Evolutionary conservation across 2,329 filamentous ascomycete genomes (phyloP), one percentile per base, ranked within the genome.

Genomic region (Microsporum audouinii): DNA sequence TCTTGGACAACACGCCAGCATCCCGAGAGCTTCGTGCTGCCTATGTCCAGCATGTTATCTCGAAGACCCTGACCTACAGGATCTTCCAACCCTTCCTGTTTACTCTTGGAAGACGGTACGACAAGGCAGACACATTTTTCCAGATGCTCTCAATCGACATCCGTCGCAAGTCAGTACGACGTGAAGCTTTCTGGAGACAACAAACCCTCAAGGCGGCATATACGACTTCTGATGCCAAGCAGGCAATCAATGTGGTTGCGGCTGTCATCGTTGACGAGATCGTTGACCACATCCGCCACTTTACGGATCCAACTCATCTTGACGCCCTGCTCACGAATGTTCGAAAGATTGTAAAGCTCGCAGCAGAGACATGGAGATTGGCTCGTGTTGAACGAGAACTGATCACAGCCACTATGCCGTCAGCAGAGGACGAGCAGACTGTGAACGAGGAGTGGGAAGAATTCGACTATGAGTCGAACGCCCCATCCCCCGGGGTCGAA

Each of bases 61-160:
- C 80, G 12, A 80, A 78, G 61, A 77, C 80, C n/a, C 71, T 84
- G 58, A 82, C 78, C 5, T 79, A 78, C 66, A 76, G 80, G 41
- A 79, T 83, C 39, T 83, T 83, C 71, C 78, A 80, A 31, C 81
- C 81, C 1, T 84, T 83, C 72, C 66, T 84, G 29, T 84, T 84
- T 71, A 81, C 79, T 31, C 71, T 82, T 2, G 79, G 79, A 38
- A 76, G 77, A 53, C 72, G 79, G 38, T 80, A 80, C 66, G 80
- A 82, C 67, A 81, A 81, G 65, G 78, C 79, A n/a, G 80, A 83
- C 63, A 78, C 76, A 2, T 75, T 81, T 63, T 80, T 84, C 69
- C 73, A 78, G 61, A 78, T 79, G 63, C 76, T 83, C 63, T 82
- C 81, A 34, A 77, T 78, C 66, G 78, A 82, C 59, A 81, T 84